Evolutionary conservation across 2,329 filamentous ascomycete species (phyloP).

Genomic region (Cadophora gregata): DNA sequence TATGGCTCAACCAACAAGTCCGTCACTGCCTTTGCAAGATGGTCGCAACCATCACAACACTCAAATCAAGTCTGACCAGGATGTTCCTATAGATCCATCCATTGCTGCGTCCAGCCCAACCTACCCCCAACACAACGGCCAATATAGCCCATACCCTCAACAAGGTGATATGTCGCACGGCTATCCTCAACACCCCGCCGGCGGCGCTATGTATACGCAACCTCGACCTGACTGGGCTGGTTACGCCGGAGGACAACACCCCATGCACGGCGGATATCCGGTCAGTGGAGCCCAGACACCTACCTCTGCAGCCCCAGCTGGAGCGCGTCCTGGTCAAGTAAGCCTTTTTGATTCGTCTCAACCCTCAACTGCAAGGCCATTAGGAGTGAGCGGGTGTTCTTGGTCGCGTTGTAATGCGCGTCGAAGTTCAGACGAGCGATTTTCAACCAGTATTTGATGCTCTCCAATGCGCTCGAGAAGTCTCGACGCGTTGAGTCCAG

Average conservation of each 20-base stretch:
- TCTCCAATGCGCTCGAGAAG: constrained; percentile 24
- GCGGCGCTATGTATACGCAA: constrained; percentile 68
- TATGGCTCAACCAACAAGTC: constrained; percentile 99
- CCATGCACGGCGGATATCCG: constrained; percentile 43
- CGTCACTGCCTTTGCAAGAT: constrained; percentile 89
- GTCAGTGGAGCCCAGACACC: constrained; percentile 50
- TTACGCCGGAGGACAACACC: constrained; percentile 58
- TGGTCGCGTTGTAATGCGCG: not conserved
- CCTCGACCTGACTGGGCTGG: constrained; percentile 77
- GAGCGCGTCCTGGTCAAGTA: constrained; percentile 66
- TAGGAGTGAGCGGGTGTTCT: constrained; percentile 14
- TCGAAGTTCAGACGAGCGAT: not conserved
- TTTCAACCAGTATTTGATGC: constrained; percentile 7
- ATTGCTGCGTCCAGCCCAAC: constrained; percentile 93
- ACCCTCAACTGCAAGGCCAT: constrained; percentile 10
- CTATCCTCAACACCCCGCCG: constrained; percentile 65
- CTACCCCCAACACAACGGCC: constrained; percentile 73
- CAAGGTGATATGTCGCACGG: constrained; percentile 86
- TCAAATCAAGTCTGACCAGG: constrained; percentile 90
- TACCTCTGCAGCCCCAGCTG: constrained; percentile 58
- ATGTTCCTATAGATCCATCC: constrained; percentile 98
- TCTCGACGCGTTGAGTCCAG: constrained; percentile 15
- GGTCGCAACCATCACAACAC: constrained; percentile 76
- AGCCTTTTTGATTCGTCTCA: constrained; percentile 43
- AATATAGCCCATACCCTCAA: constrained; percentile 87